Percentiles rank a stretch among this genome's conserved stretches.
Conservation (phyloP, 2,329 filamentous ascomycete genomes). For the Ilyonectria destructans region DNA sequence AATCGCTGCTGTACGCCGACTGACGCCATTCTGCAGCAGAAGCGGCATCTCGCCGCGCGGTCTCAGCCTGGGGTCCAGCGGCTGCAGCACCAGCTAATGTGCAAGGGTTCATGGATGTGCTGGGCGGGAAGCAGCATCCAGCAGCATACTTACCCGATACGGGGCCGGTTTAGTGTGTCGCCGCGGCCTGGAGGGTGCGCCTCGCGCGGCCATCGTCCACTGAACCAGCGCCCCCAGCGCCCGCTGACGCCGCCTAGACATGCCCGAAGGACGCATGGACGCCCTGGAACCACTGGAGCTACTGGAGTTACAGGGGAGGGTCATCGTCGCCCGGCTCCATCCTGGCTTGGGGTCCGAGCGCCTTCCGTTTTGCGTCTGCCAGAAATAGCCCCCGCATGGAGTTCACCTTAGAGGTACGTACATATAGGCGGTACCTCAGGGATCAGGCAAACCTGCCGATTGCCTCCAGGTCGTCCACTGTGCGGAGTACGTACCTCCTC, state of each 20-base stretch:
- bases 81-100: not conserved
- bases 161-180: slow-evolving; percentile 18
- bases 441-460: slow-evolving; percentile 6
- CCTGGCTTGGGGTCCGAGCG: slow-evolving; percentile 29
- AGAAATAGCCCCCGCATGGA: slow-evolving; percentile 35
- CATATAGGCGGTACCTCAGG: no score
- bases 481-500: slow-evolving; percentile 16
- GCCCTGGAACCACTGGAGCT: slow-evolving; percentile 10
- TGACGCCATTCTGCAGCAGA: slow-evolving; percentile 35
- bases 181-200: slow-evolving; percentile 26
- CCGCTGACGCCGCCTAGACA: slow-evolving; percentile 14
- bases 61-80: slow-evolving; percentile 13
- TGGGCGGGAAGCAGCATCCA: slow-evolving; percentile 22
- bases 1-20: slow-evolving; percentile 25
- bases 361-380: slow-evolving; percentile 31
- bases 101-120: slow-evolving; percentile 7
- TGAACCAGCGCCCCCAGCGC: slow-evolving; percentile 11
- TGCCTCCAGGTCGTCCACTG: not conserved
- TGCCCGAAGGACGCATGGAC: not conserved
- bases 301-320: slow-evolving; percentile 13
- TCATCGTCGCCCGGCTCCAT: slow-evolving; percentile 9
- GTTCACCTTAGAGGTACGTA: slow-evolving; percentile 3
- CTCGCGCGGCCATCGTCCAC: slow-evolving; percentile 30
- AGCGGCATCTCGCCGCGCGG: slow-evolving; percentile 5
- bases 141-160: slow-evolving; percentile 30